These are phyloP conservation scores for Emericellopsis cladophorae DNA, from an alignment of 2,329 filamentous ascomycete species.

Conservation along the genomic window DNA sequence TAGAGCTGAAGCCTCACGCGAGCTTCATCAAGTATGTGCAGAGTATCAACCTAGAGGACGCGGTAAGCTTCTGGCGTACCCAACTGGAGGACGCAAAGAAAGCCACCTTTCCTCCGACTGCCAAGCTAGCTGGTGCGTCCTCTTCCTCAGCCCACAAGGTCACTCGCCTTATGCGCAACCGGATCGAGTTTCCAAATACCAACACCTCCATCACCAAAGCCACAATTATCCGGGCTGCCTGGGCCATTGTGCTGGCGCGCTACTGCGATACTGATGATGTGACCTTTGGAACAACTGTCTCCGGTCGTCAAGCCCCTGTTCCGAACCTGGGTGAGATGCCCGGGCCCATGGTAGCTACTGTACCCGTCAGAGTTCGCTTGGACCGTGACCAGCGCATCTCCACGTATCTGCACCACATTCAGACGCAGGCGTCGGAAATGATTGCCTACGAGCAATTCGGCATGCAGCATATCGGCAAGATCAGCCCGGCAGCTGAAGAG, in stretches of 20 bases:
- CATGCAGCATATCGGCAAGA: conserved; percentile 9
- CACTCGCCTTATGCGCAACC: conserved; percentile 1
- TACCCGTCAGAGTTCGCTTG: conserved; percentile 5
- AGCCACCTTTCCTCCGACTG: neutral
- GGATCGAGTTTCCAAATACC: neutral
- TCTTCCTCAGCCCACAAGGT: neutral
- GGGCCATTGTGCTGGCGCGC: conserved; percentile 11
- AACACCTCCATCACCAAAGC: conserved; percentile 6
- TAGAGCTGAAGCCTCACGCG: conserved; percentile 15
- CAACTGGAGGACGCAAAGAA: conserved; percentile 4
- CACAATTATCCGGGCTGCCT: conserved; percentile 12
- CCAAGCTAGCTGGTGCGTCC: neutral
- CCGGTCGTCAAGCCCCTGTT: conserved; percentile 9
- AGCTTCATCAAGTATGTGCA: conserved; percentile 2
- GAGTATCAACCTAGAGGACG: neutral
- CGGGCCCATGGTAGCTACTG: conserved; percentile 7
- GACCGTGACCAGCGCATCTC: conserved; percentile 3
- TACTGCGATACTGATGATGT: conserved; percentile 9
- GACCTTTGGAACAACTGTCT: conserved; percentile 10
- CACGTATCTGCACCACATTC: conserved; percentile 5
- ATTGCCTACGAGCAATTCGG: conserved; percentile 10
- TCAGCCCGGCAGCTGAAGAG: conserved; percentile 5
- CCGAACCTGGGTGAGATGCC: conserved; percentile 4
- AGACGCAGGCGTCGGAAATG: conserved; percentile 7
- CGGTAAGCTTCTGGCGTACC: conserved; percentile 3